Evolutionary conservation across 1,139 yeast genomes (phyloP).

Genomic region (Saccharomyces hybrid): DNA sequence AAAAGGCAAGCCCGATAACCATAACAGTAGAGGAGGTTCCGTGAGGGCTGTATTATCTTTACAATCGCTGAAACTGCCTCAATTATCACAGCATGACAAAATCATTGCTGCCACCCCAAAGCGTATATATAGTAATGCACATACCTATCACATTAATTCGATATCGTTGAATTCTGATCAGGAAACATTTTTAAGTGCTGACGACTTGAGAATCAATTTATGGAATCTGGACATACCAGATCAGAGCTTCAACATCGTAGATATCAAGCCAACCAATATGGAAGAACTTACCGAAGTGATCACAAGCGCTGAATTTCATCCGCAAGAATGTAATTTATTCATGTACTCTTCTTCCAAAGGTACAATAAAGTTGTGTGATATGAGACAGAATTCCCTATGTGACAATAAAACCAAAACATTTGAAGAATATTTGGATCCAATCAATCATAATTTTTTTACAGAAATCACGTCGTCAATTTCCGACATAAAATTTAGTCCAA

Average conservation of each 20-base stretch:
- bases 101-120: constrained; percentile 94
- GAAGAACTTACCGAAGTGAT: constrained; percentile 98
- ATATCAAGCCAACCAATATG: constrained; percentile 96
- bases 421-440: constrained; percentile 90
- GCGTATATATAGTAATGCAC: constrained; percentile 88
- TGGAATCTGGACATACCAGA: constrained; percentile 96
- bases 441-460: constrained; percentile 90
- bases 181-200: constrained; percentile 89
- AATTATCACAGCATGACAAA: constrained; percentile 84
- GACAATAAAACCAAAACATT: constrained; percentile 83
- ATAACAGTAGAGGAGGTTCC: constrained; percentile 15
- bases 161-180: constrained; percentile 92
- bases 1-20: constrained; percentile 7
- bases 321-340: constrained; percentile 82
- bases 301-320: constrained; percentile 97
- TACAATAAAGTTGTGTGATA: constrained; percentile 88
- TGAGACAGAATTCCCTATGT: constrained; percentile 93
- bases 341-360: constrained; percentile 98
- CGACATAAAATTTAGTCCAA: constrained; percentile 85
- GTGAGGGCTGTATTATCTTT: constrained; percentile 24
- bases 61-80: constrained; percentile 62
- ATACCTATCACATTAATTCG: constrained; percentile 95
- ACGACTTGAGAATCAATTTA: constrained; percentile 88
- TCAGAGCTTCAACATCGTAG: constrained; percentile 93
- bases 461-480: constrained; percentile 93